These are phyloP conservation scores for Trichocladium uniseriatum DNA, from an alignment of 495 filamentous ascomycete species.

Conservation along the genomic window DNA sequence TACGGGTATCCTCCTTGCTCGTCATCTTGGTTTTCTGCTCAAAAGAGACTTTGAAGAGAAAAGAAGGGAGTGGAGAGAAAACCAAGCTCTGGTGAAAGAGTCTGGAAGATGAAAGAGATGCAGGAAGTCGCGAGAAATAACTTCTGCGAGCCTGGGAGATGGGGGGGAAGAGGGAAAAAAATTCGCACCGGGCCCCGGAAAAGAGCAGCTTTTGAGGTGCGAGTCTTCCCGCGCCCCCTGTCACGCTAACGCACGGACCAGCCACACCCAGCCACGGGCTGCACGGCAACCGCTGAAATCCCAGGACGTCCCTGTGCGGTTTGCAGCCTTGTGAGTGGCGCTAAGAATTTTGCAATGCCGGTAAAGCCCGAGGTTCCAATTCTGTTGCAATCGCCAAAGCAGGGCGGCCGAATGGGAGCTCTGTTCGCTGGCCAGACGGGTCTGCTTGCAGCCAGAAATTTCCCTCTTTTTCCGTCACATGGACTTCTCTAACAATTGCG, in stretches of 20 bases:
- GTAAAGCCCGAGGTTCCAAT: constrained; percentile 28
- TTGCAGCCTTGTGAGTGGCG: constrained; percentile 14
- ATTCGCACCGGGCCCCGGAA: constrained; percentile 20
- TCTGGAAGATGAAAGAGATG: constrained; percentile 23
- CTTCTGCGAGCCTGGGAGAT: constrained; percentile 33
- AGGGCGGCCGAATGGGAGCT: constrained; percentile 7
- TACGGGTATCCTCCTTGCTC: constrained; percentile 30
- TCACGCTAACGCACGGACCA: constrained; percentile 24
- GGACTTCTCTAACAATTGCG: no score
- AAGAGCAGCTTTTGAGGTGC: constrained; percentile 29
- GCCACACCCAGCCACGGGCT: constrained; percentile 3
- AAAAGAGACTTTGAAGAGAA: constrained; percentile 39
- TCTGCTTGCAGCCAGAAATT: background rate
- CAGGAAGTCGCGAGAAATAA: constrained; percentile 36
- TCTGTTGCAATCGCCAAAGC: constrained; percentile 1
- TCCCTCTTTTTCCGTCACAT: background rate
- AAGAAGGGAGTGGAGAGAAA: constrained; percentile 39
- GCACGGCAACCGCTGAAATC: constrained; percentile 16
- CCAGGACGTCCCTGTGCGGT: constrained; percentile 2
- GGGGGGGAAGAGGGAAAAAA: constrained; percentile 26
- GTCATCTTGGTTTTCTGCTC: constrained; percentile 54
- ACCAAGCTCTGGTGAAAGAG: constrained; percentile 31
- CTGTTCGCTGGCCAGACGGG: background rate
- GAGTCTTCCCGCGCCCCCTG: constrained; percentile 30
- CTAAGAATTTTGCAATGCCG: constrained; percentile 22